Conservation (phyloP, 1,139 yeast species). For the Suhomyces ambrosiae region DNA sequence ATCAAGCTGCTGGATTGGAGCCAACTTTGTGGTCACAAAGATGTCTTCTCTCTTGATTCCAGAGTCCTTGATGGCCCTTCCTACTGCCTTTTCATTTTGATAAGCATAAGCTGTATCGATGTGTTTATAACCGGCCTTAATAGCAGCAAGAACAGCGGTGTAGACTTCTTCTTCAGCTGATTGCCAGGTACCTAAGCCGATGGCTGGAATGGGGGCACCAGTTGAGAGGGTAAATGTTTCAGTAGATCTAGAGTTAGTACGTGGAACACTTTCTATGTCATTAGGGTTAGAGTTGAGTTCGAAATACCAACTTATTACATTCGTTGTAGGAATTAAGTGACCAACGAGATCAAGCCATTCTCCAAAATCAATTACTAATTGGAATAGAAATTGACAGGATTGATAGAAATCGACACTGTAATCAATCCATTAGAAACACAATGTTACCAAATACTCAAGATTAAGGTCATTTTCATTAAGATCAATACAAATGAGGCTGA, state of each 20-base stretch:
- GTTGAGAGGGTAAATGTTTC: slow-evolving; percentile 20
- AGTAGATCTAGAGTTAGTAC: slow-evolving; percentile 7
- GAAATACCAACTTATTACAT: no score
- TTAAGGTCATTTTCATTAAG: no score
- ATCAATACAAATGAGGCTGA: no score
- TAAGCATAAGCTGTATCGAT: slow-evolving; percentile 77
- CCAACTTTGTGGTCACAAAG: slow-evolving; percentile 78
- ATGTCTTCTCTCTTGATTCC: slow-evolving; percentile 70
- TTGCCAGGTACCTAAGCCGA: slow-evolving; percentile 62
- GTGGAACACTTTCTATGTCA: no score
- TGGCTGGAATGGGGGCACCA: slow-evolving; percentile 47
- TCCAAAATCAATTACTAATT: no score
- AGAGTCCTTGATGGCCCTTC: slow-evolving; percentile 63
- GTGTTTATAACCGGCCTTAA: slow-evolving; percentile 69
- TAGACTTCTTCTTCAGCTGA: slow-evolving; percentile 59
- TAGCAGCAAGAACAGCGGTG: slow-evolving; percentile 45
- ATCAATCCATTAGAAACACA: no score
- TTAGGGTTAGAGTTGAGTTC: no score
- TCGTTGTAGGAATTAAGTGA: neutral
- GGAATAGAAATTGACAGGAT: no score
- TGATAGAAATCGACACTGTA: no score
- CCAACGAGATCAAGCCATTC: no score
- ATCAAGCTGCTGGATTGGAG: slow-evolving; percentile 66
- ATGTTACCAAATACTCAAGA: no score
- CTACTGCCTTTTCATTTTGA: slow-evolving; percentile 67